A percentile compares a stretch with the other conserved stretches of the same genome.
Conservation (phyloP, 2,329 filamentous ascomycete species). For the Thermomyces lanuginosus region DNA sequence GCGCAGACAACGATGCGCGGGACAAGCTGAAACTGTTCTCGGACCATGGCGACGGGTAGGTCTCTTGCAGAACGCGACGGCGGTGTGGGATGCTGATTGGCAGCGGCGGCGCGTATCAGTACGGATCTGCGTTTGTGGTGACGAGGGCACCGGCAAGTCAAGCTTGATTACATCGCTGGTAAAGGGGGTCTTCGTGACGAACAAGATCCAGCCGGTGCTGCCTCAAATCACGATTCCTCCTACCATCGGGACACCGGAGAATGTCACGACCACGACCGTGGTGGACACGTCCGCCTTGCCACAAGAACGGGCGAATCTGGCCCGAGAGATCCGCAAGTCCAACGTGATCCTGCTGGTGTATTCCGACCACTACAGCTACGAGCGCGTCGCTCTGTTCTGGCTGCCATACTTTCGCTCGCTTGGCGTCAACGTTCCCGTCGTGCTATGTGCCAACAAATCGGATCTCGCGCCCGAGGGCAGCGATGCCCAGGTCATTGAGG, state of each 20-base stretch:
- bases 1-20: too few species aligned
- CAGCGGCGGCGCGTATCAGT: constrained; percentile 35
- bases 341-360: constrained; percentile 96
- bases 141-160: constrained; percentile 88
- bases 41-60: constrained; percentile 8
- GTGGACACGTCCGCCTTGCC: constrained; percentile 93
- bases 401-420: constrained; percentile 94
- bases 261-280: constrained; percentile 81
- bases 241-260: constrained; percentile 81
- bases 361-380: constrained; percentile 97
- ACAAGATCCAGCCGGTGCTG: constrained; percentile 86
- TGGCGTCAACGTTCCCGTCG: constrained; percentile 95
- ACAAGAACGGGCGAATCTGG: constrained; percentile 75
- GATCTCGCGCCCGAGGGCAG: constrained; percentile 61
- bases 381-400: constrained; percentile 93
- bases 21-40: not conserved
- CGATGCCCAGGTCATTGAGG: constrained; percentile 73
- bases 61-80: too few species aligned
- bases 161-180: constrained; percentile 89
- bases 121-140: constrained; percentile 88
- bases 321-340: constrained; percentile 88
- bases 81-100: too few species aligned
- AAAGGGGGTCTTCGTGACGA: constrained; percentile 89
- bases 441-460: constrained; percentile 95
- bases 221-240: constrained; percentile 92